Evolutionary conservation across 129 eudicot species (phyloP), one percentile per base, ranked within the genome.

Genomic region (Mikania micrantha): DNA sequence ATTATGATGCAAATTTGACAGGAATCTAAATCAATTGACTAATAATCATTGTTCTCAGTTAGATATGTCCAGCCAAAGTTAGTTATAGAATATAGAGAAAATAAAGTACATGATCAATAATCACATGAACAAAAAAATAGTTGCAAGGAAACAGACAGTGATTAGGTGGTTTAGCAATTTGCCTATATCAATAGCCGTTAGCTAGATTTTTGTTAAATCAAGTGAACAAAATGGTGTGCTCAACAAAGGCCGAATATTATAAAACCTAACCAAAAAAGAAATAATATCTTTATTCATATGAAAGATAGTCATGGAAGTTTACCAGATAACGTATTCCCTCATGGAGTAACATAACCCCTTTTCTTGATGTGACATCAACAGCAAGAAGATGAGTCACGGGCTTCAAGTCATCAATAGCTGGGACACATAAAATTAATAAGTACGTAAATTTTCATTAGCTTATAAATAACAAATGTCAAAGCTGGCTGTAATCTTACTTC

Each of bases 241-340:
- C 42, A 22, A 42, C 34, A 21, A 44, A 45, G 50, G 38, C 9
- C 6, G 15, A 11, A 22, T 7, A 9, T 58, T 21, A 66, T 39
- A 58, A 1, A 34, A 17, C 4, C 17, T 3, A 66, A 47, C 60
- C 29, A 47, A 21, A 16, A n/a, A 16, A 17, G 58, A 66, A 66
- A 27, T 9, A 12, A 65, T 47, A 38, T 16, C n/a, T n/a, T n/a
- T n/a, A n/a, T n/a, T n/a, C 27, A 45, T 19, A 32, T 54, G 20
- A 25, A 56, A 22, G 6, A 13, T 52, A 56, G 54, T 24, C 22
- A n/a, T 17, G 13, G 4, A 77, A 60, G 38, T 57, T 36, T 82
- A 93, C 98, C 90, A 93, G 83, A 74, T 88, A 93, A n/a, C 60
- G 90, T 68, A 93, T 79, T 77, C 98, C 98, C 83, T 86, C 98